Evolutionary conservation across 768 basidiomycete species (phyloP).

Genomic region (Termitomyces eurrhizus): DNA sequence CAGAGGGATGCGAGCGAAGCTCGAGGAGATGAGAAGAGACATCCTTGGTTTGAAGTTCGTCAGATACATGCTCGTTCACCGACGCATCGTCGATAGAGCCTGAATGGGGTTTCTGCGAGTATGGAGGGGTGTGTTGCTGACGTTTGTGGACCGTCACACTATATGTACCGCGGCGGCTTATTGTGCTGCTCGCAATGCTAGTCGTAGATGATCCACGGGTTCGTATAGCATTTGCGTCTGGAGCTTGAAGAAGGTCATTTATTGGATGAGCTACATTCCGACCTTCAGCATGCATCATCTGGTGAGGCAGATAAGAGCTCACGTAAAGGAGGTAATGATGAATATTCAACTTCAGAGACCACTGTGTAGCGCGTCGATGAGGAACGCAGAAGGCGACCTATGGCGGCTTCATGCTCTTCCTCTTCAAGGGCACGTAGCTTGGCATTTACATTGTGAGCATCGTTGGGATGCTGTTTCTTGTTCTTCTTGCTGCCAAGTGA

Average conservation of each 20-base stretch:
- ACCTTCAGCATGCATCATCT: background rate
- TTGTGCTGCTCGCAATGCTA: conserved; percentile 49
- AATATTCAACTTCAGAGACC: conserved; percentile 52
- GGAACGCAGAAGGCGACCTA: conserved; percentile 60
- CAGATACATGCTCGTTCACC: conserved; percentile 21
- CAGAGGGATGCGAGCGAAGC: conserved; percentile 74
- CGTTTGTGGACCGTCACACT: conserved; percentile 69
- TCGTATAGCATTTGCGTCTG: conserved; percentile 37
- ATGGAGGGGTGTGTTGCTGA: conserved; percentile 55
- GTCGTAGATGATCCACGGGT: conserved; percentile 46
- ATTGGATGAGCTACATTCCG: conserved; percentile 58
- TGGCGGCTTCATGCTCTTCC: conserved; percentile 48
- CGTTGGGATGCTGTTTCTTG: conserved; percentile 32
- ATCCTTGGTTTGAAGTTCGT: conserved; percentile 38
- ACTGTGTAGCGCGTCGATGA: conserved; percentile 65
- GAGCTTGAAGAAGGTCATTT: conserved; percentile 48
- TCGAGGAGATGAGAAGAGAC: conserved; percentile 45
- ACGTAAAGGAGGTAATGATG: conserved; percentile 68
- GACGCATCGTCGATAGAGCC: conserved; percentile 23
- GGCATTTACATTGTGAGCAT: conserved; percentile 23
- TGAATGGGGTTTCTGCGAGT: conserved; percentile 62
- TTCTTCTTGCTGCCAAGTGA: conserved; percentile 65
- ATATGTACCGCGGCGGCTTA: conserved; percentile 57
- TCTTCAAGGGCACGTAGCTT: conserved; percentile 30
- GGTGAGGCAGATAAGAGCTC: conserved; percentile 26